Evolutionary conservation across 208 protist species (phyloP), one percentile per base, ranked within the genome.

Genomic region (Wallacemonas collosoma): DNA sequence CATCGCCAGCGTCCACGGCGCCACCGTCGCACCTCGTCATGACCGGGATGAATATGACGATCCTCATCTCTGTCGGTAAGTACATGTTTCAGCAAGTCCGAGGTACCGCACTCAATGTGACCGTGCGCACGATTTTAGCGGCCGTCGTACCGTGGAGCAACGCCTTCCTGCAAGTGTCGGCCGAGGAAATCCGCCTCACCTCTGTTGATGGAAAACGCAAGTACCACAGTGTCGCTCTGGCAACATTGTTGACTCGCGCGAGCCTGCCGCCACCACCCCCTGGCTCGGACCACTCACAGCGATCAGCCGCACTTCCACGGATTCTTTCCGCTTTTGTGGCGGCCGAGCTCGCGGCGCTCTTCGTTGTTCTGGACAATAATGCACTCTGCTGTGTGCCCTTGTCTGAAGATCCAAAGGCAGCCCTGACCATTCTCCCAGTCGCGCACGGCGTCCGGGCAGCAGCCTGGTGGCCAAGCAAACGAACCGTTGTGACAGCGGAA

Each of bases 101-200:
- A 8, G 80, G 80, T 8, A 85, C 82, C 15, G 87, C 83, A 39
- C 81, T 97, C 38, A 65, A 76, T 55, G 68, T 80, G 44, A 68
- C 61, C 0, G 64, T 75, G 4, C 75, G 90, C 62, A 97, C 90
- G 1, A 78, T 97, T 1, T 86, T 87, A 41, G 89, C 90, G 0
- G 72, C 76, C 2, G 57, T 79, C 35, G 45, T 93, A 35, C 58
- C 76, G 50, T 88, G 77, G 81, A 55, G 83, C 3, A 51, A 68
- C 12, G 85, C 82, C 2, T 70, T 97, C 9, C 65, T 97, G 38
- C 93, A 97, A 66, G 79, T 97, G 2, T 94, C 90, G 4, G 89
- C 90, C 47, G 72, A 68, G 50, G 86, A 97, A 68, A 51, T 91
- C 39, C 77, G 82, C 12, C 72, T 95, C 15, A 70, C 89, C 43